Evolutionary conservation across 2,329 filamentous ascomycete genomes (phyloP).

Genomic region (Talaromyces atroroseus): DNA sequence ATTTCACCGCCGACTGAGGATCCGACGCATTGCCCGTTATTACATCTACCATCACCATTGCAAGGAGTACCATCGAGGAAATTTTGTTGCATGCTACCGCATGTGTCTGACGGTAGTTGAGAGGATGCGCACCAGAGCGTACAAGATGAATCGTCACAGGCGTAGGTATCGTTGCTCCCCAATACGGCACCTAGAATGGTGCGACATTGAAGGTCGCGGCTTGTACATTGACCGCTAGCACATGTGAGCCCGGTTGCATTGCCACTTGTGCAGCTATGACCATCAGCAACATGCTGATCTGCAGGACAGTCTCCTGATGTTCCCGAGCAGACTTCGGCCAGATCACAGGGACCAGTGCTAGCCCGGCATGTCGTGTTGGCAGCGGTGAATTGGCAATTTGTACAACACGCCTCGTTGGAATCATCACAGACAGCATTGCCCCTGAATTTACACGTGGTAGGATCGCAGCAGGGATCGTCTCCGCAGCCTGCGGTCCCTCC

Average conservation of each 20-base stretch:
- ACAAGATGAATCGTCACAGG: conserved; percentile 71
- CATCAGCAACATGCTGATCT: conserved; percentile 66
- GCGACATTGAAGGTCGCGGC: conserved; percentile 81
- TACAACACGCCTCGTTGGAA: conserved; percentile 45
- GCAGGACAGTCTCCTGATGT: conserved; percentile 65
- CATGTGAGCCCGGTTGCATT: conserved; percentile 59
- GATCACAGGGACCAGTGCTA: conserved; percentile 77
- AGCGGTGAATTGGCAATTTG: conserved; percentile 40
- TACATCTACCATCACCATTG: conserved; percentile 70
- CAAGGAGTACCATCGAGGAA: conserved; percentile 91
- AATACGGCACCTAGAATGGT: conserved; percentile 72
- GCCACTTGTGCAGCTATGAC: conserved; percentile 58
- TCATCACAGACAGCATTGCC: conserved; percentile 66
- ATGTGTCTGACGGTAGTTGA: conserved; percentile 59
- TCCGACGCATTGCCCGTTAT: conserved; percentile 72
- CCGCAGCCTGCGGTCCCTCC: conserved; percentile 69
- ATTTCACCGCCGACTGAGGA: conserved; percentile 65
- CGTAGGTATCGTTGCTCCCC: conserved; percentile 68
- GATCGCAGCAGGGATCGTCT: conserved; percentile 74
- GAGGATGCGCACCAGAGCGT: conserved; percentile 70
- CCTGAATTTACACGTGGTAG: conserved; percentile 80
- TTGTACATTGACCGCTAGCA: conserved; percentile 91
- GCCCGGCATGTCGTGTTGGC: conserved; percentile 71
- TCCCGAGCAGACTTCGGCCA: conserved; percentile 76
- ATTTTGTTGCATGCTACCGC: conserved; percentile 76